Percentiles rank a stretch among this genome's conserved stretches.
phyloP scores from a whole-genome alignment of 2,329 filamentous ascomycete species.

The Scortechinia acanthostroma region DNA sequence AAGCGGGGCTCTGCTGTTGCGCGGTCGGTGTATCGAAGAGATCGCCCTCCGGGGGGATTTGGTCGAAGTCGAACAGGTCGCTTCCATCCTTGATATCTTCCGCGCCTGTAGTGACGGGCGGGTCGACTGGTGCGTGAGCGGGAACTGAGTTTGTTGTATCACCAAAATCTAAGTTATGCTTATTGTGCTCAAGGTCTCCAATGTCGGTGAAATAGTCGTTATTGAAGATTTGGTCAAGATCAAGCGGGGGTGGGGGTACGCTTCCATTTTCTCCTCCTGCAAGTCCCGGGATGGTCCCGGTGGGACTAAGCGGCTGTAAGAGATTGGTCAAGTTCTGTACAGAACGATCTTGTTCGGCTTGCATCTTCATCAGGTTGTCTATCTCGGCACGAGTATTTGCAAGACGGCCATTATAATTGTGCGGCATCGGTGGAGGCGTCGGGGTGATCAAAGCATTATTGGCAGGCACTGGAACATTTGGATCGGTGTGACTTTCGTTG shows the following conservation, averaged over 20 bases:
- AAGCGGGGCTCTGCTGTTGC: background rate
- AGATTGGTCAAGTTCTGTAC: conserved; percentile 70
- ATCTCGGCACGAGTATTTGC: conserved; percentile 61
- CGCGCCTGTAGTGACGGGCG: background rate
- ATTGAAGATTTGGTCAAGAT: conserved; percentile 1
- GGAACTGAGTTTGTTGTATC: background rate
- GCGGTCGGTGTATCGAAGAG: background rate
- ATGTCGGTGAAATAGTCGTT: conserved; percentile 2
- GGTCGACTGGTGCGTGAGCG: background rate
- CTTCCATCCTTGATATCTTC: background rate
- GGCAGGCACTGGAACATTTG: conserved; percentile 19
- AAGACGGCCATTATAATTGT: conserved; percentile 27
- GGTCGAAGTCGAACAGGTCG: conserved; percentile 1
- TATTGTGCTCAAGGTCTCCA: background rate
- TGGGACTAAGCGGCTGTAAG: conserved; percentile 74
- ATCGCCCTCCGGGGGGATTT: background rate
- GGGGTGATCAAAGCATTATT: conserved; percentile 52
- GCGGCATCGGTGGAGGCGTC: conserved; percentile 41
- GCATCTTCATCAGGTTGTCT: conserved; percentile 70
- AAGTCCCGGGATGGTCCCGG: conserved; percentile 70
- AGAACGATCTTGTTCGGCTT: conserved; percentile 70
- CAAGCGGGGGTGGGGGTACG: conserved; percentile 1
- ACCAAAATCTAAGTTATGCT: background rate
- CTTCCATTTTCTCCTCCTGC: conserved; percentile 26
- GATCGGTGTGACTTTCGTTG: conserved; percentile 31